A percentile compares a stretch with the other conserved stretches of the same genome.
These are phyloP conservation scores for Fusarium ramigenum DNA, from an alignment of 2,329 filamentous ascomycete genomes.

Conservation along the genomic window DNA sequence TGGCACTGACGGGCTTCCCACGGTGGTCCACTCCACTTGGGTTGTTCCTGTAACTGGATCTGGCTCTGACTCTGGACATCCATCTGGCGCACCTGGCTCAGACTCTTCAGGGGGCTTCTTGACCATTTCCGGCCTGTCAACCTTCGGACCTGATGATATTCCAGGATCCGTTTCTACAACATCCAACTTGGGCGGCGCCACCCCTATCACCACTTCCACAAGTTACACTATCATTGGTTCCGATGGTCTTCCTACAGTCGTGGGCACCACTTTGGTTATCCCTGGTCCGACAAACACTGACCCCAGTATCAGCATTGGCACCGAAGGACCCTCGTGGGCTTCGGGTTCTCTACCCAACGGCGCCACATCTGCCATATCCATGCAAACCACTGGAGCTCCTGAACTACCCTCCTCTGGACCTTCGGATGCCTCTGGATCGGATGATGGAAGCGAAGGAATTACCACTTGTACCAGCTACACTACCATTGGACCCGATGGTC, in stretches of 20 bases:
- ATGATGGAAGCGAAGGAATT: slow-evolving; percentile 9
- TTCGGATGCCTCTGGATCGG: slow-evolving; percentile 9
- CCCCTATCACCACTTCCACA: slow-evolving; percentile 41
- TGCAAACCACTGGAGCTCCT: slow-evolving; percentile 14
- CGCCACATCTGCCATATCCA: slow-evolving; percentile 14
- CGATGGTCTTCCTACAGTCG: slow-evolving; percentile 41
- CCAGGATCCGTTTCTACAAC: not conserved
- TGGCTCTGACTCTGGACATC: not conserved
- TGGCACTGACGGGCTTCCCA: slow-evolving; percentile 36
- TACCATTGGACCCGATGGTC: slow-evolving; percentile 33
- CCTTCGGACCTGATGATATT: slow-evolving; percentile 6
- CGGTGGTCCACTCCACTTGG: slow-evolving; percentile 36
- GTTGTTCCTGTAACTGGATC: slow-evolving; percentile 14
- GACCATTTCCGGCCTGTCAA: slow-evolving; percentile 9
- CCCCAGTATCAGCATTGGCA: slow-evolving; percentile 9
- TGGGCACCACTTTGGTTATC: slow-evolving; percentile 48
- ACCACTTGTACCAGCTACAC: slow-evolving; percentile 42
- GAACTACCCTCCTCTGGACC: not conserved
- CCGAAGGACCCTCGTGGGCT: slow-evolving; percentile 13
- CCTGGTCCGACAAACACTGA: slow-evolving; percentile 38
- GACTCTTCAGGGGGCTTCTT: slow-evolving; percentile 5
- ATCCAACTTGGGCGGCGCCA: not conserved
- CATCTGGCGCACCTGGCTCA: slow-evolving; percentile 4
- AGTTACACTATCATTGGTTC: slow-evolving; percentile 43
- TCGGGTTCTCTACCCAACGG: slow-evolving; percentile 31